Evolutionary conservation across 2,329 filamentous ascomycete species (phyloP).

Genomic region (Colletotrichum sp.): DNA sequence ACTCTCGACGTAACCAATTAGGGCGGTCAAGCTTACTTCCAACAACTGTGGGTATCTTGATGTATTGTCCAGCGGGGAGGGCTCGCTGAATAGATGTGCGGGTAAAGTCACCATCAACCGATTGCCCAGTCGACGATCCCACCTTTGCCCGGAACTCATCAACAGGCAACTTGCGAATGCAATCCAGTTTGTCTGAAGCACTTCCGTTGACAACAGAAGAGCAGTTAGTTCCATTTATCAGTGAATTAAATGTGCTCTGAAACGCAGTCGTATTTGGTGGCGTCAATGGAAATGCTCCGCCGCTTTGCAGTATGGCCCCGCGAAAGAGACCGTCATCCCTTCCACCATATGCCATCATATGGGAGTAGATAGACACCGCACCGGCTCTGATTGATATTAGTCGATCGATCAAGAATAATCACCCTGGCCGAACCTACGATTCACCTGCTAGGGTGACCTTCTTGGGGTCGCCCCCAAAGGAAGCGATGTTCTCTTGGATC

Average conservation of each 20-base stretch:
- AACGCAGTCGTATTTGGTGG: conserved; percentile 18
- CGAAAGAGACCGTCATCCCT: conserved; percentile 59
- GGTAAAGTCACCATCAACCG: conserved; percentile 41
- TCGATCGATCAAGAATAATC: fast-evolving
- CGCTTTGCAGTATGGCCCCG: conserved; percentile 54
- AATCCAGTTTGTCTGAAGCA: conserved; percentile 27
- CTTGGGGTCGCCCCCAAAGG: conserved; percentile 15
- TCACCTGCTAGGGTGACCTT: conserved; percentile 61
- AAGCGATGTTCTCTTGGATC: conserved; percentile 19
- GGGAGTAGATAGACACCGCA: conserved; percentile 25
- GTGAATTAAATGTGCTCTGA: conserved; percentile 35
- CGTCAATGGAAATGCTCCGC: conserved; percentile 27
- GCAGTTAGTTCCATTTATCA: conserved; percentile 14
- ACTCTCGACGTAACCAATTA: not conserved
- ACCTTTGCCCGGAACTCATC: conserved; percentile 27
- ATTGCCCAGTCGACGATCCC: conserved; percentile 30
- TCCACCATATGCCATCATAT: conserved; percentile 56
- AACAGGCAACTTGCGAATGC: conserved; percentile 34
- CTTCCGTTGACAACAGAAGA: not conserved
- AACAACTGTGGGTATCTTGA: conserved; percentile 66
- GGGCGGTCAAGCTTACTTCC: conserved; percentile 39
- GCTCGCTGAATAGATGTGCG: conserved; percentile 46
- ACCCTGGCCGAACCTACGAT: not conserved
- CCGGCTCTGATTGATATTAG: not conserved
- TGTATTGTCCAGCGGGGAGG: conserved; percentile 61